A percentile compares a stretch with the other conserved stretches of the same genome.
phyloP scores from a whole-genome alignment of 164 flowering plant genomes.

The Magnolia changhungtana region DNA sequence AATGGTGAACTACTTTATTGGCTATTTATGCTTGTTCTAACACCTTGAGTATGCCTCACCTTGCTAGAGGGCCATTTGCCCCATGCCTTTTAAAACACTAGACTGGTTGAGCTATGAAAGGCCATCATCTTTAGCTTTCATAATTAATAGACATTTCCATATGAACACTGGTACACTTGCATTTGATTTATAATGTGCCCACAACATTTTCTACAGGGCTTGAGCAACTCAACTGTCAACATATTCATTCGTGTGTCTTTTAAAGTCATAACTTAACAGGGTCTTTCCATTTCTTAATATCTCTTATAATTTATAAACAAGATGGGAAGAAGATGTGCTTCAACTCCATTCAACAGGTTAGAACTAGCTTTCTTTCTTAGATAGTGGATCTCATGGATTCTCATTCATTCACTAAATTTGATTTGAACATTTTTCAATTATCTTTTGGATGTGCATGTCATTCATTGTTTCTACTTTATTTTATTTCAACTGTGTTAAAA shows the following conservation, averaged over 20 bases:
- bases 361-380: conserved; percentile 4
- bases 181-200: neutral
- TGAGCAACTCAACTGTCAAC: neutral
- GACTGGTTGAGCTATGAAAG: no score
- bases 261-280: neutral
- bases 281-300: conserved; percentile 3
- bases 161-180: neutral
- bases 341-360: conserved; percentile 78
- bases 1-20: no score
- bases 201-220: neutral
- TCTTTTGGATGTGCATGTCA: no score
- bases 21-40: neutral
- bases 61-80: neutral
- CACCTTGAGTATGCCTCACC: neutral
- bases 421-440: no score
- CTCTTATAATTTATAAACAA: conserved; percentile 26
- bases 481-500: no score
- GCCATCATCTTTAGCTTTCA: no score
- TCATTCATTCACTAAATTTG: conserved; percentile 3
- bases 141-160: no score
- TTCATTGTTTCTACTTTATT: no score
- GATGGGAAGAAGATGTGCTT: conserved; percentile 51
- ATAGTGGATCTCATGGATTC: neutral
- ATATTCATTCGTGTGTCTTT: neutral
- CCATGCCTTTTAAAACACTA: neutral